phyloP scores from a whole-genome alignment of 2,329 filamentous ascomycete genomes.

The Cytospora chrysosperma region DNA sequence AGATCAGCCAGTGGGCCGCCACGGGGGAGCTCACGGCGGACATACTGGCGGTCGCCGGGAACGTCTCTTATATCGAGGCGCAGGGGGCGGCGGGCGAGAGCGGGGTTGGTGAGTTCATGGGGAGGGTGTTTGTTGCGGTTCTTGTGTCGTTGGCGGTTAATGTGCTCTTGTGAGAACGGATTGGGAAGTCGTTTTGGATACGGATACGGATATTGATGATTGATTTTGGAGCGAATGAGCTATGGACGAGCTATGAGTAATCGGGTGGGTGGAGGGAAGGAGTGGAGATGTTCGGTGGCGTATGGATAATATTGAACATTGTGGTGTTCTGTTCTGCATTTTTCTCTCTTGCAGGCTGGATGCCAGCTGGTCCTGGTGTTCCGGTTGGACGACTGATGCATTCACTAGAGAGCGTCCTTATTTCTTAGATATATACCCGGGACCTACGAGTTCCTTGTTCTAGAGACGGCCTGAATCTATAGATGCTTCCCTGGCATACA shows the following conservation, averaged over 20 bases:
- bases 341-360: not conserved
- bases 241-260: not conserved
- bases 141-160: conserved; percentile 17
- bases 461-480: not conserved
- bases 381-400: not conserved
- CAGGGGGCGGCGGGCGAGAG: conserved; percentile 14
- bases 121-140: conserved; percentile 18
- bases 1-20: conserved; percentile 48
- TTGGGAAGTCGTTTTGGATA: not conserved
- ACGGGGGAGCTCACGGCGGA: conserved; percentile 39
- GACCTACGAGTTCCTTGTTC: not conserved
- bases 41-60: conserved; percentile 35
- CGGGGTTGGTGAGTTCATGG: not conserved
- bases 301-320: not conserved
- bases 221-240: not conserved
- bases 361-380: conserved; percentile 3
- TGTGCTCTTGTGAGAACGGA: not conserved
- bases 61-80: conserved; percentile 38
- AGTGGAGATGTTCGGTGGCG: not conserved
- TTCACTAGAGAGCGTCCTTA: conserved; percentile 1
- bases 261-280: not conserved
- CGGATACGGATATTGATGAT: too few relatives aligned
- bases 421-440: conserved; percentile 8
- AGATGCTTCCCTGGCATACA: not conserved
- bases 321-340: not conserved